Conservation (phyloP, 345 rosid genomes). For the Angophora floribunda region DNA sequence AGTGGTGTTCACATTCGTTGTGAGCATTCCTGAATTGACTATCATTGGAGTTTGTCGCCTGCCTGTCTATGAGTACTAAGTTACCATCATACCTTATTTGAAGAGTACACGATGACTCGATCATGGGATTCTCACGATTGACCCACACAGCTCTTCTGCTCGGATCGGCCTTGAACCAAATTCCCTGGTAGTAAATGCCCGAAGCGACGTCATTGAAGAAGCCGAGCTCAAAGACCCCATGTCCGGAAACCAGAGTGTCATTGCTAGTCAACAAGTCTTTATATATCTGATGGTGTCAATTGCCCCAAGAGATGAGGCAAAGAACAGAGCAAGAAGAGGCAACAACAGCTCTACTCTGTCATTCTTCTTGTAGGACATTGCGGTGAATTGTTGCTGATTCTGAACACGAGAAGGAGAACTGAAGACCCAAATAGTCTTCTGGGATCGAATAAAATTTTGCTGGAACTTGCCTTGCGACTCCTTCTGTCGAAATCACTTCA, state of each 20-base stretch:
- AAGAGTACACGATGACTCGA: not conserved
- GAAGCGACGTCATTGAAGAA: not conserved
- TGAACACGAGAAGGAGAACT: not conserved
- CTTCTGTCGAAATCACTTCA: no score
- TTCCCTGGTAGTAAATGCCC: not conserved
- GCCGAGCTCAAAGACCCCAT: not conserved
- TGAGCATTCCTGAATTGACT: not conserved
- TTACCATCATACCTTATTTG: not conserved
- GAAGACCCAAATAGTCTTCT: not conserved
- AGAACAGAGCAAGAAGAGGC: not conserved
- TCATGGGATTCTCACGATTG: not conserved
- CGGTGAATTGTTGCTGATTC: not conserved
- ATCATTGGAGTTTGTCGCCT: not conserved
- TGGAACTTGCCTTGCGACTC: no score
- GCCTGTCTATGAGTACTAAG: not conserved
- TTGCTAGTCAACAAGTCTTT: not conserved
- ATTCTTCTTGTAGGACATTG: not conserved
- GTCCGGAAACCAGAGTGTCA: not conserved
- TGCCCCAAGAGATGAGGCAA: not conserved
- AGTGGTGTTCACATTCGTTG: not conserved
- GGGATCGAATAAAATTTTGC: not conserved
- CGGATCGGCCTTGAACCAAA: not conserved
- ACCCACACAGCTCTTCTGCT: not conserved
- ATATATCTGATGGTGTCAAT: not conserved
- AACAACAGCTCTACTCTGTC: not conserved